phyloP scores from a whole-genome alignment of 2,329 filamentous ascomycete species.

The Aspergillus cejpii region DNA sequence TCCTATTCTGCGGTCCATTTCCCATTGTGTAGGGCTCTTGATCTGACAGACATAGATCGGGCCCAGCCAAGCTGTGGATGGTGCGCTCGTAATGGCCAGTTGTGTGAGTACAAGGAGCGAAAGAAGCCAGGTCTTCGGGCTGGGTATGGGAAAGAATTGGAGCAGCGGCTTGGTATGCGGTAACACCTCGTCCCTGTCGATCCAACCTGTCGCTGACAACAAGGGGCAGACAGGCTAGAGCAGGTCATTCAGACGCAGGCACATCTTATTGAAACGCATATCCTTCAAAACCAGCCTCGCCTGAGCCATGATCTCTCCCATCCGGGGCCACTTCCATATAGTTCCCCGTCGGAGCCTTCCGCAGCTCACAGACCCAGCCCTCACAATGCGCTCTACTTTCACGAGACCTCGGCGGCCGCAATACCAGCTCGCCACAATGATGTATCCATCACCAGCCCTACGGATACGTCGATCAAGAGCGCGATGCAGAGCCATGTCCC shows the following conservation, averaged over 20 bases:
- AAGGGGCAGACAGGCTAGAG: slow-evolving; percentile 54
- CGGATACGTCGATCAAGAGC: slow-evolving; percentile 28
- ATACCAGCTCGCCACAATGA: slow-evolving; percentile 43
- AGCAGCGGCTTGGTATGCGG: slow-evolving; percentile 54
- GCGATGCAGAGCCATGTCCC: slow-evolving; percentile 19
- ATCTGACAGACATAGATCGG: slow-evolving; percentile 36
- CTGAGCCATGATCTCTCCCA: slow-evolving; percentile 23
- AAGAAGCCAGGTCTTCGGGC: slow-evolving; percentile 62
- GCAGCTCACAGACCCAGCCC: slow-evolving; percentile 49
- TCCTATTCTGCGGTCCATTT: not conserved
- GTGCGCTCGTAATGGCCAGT: slow-evolving; percentile 61
- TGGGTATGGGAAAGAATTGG: slow-evolving; percentile 65
- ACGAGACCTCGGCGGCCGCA: slow-evolving; percentile 51
- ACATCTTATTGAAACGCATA: slow-evolving; percentile 57
- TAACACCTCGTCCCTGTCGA: not conserved
- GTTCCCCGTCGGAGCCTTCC: slow-evolving; percentile 48
- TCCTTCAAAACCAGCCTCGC: slow-evolving; percentile 36
- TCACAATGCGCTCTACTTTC: slow-evolving; percentile 55
- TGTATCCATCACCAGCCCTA: slow-evolving; percentile 37
- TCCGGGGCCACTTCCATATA: slow-evolving; percentile 27
- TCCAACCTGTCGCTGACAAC: slow-evolving; percentile 4
- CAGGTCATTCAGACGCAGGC: slow-evolving; percentile 60
- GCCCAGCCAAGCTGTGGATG: slow-evolving; percentile 60
- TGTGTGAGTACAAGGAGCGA: slow-evolving; percentile 62
- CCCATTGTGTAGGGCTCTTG: slow-evolving; percentile 1